Evolutionary conservation across 192 early-diverging fungal genomes (phyloP), one percentile per base, ranked within the genome.

Genomic region (Coemansia sp.): DNA sequence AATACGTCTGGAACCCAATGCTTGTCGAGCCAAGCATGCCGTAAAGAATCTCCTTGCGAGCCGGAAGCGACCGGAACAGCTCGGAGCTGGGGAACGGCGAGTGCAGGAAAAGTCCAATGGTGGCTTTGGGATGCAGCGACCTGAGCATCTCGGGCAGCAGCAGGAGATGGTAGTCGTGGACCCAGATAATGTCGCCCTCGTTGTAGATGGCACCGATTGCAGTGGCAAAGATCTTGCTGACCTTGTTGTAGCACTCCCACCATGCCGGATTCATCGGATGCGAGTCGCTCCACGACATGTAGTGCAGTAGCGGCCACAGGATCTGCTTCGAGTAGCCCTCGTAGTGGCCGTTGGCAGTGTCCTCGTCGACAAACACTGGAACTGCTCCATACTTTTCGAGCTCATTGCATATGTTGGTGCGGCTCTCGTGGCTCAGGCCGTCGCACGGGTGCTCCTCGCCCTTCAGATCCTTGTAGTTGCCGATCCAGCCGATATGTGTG

Each of bases 271-370:
- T 78, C 42, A 87, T 84, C 56, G 88, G 84, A 1, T 85, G 81
- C 24, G 87, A 77, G 35, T 83, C 81, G 58, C 89, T 86, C 92
- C 92, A 95, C 35, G 94, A 83, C 42, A 95, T 85, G 65, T 97
- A 98, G 75, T 97, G 94, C 48, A 98, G 88, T 64, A 98, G 72
- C 33, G 95, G 94, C 95, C 94, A 98, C 29, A 98, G 80, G n/a
- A 92, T 91, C 53, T 84, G 82, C 82, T 98, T 98, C 82, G 95
- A 96, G 73, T 95, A 99, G 1, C 97, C 97, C 54, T 97, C 97
- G 65, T 99, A 99, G 73, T 98, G 95, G 38, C 85, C 88, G 45
- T 80, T 60, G 23, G 92, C 87, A 24, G 76, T 80, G 22, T 81
- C 65, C 18, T 90, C 85, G 54, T 88, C 84, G 30, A 98, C 60